Evolutionary conservation across 768 basidiomycete species (phyloP).

Genomic region (Suillus ampliporus): DNA sequence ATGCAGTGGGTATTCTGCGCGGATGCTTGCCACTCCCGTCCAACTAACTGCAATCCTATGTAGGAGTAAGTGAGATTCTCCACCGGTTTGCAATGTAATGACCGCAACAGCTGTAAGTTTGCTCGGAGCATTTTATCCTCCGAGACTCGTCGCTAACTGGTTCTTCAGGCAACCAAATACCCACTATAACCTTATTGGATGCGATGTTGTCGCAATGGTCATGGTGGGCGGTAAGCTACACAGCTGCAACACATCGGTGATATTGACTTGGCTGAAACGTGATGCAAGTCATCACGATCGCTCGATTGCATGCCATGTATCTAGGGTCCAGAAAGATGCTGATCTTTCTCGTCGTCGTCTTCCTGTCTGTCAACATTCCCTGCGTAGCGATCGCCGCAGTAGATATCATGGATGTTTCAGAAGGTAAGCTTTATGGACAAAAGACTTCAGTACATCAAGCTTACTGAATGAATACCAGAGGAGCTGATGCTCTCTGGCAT

Average conservation of each 20-base stretch:
- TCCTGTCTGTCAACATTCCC: neutral
- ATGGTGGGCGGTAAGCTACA: neutral
- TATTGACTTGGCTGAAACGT: neutral
- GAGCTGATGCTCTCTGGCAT: neutral
- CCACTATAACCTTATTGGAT: neutral
- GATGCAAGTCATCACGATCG: neutral
- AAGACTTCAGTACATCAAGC: neutral
- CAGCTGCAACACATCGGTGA: neutral
- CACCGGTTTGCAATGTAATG: neutral
- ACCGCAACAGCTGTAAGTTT: neutral
- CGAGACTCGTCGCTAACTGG: neutral
- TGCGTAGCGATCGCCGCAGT: neutral
- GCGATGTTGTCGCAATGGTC: no score
- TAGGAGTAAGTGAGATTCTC: neutral
- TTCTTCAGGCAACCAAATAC: neutral
- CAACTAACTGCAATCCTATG: neutral
- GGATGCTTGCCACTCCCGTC: neutral
- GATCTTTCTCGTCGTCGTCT: neutral
- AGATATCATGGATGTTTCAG: neutral
- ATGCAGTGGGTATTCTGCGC: neutral
- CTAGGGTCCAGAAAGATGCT: neutral
- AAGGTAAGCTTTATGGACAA: neutral
- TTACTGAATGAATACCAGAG: neutral
- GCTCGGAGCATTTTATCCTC: neutral
- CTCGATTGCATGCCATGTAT: constrained; percentile 2